Evolutionary conservation across 1,284 basidiomycete species (phyloP).

Genomic region (Acaromyces ingoldii): DNA sequence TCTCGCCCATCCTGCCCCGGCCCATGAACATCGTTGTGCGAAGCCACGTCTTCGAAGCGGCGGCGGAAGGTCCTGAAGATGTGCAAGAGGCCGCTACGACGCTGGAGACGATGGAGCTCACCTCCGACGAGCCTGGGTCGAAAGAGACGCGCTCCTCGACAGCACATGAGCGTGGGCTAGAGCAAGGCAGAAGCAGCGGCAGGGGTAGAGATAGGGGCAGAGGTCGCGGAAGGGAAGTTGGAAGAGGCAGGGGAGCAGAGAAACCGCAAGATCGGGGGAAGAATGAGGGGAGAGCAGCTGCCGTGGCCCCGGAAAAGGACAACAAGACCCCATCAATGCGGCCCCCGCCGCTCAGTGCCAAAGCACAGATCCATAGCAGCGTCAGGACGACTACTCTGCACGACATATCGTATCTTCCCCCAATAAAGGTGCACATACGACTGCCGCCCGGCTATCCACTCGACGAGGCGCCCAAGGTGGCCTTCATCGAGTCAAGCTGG

Average conservation of each 20-base stretch:
- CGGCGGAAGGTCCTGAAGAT: neutral
- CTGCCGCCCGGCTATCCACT: constrained; percentile 10
- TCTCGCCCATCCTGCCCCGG: neutral
- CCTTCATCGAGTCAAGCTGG: neutral
- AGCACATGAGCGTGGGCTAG: neutral
- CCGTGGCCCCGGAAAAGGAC: neutral
- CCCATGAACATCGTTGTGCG: neutral
- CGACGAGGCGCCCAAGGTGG: constrained; percentile 4
- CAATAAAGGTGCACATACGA: neutral
- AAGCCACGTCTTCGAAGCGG: neutral
- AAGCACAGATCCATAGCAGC: neutral
- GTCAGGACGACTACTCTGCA: neutral
- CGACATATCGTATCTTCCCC: constrained; percentile 6
- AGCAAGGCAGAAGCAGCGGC: neutral
- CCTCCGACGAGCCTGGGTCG: neutral
- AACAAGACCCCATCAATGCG: neutral
- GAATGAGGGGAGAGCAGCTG: too few species aligned
- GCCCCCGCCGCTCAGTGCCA: neutral
- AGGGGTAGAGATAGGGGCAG: neutral
- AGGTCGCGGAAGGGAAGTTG: too few species aligned
- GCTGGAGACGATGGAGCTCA: neutral
- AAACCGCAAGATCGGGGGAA: neutral
- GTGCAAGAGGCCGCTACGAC: neutral
- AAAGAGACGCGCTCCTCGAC: neutral
- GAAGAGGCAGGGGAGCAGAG: neutral